Conservation (phyloP, 2,329 filamentous ascomycete genomes). For the Sarocladiaceae sp. region DNA sequence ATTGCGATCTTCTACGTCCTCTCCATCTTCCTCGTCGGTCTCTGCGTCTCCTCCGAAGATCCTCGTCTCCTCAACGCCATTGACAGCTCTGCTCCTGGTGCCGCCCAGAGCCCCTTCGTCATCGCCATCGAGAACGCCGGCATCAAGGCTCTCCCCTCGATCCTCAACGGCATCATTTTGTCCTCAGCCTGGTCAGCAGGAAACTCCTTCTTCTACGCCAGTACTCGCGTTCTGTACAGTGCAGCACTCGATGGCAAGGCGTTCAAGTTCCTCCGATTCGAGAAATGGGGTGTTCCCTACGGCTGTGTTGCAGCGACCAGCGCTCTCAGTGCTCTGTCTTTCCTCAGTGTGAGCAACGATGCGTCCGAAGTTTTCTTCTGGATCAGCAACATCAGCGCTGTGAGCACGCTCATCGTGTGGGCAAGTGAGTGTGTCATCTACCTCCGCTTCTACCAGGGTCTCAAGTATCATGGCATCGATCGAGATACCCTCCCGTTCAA, state of each 20-base stretch:
- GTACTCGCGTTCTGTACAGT: constrained; percentile 41
- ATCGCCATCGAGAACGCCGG: constrained; percentile 45
- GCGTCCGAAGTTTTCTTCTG: constrained; percentile 56
- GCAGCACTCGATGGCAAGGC: constrained; percentile 36
- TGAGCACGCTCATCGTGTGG: constrained; percentile 65
- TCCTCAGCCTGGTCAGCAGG: constrained; percentile 54
- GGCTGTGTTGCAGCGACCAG: constrained; percentile 23
- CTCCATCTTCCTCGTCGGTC: constrained; percentile 29
- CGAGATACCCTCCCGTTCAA: constrained; percentile 60
- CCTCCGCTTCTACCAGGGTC: constrained; percentile 61
- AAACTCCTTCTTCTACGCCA: constrained; percentile 49
- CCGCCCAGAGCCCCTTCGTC: constrained; percentile 49
- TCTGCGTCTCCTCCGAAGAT: constrained; percentile 30
- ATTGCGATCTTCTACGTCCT: constrained; percentile 29
- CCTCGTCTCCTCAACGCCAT: constrained; percentile 40
- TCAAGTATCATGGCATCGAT: constrained; percentile 57
- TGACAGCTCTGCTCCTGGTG: constrained; percentile 21
- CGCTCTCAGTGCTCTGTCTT: constrained; percentile 59
- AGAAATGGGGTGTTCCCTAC: constrained; percentile 24
- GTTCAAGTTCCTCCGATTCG: constrained; percentile 29
- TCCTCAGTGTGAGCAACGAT: constrained; percentile 51
- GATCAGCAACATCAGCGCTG: constrained; percentile 57
- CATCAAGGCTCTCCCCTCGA: constrained; percentile 37
- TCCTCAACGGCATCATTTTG: constrained; percentile 53
- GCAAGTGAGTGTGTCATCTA: constrained; percentile 62